phyloP scores from a whole-genome alignment of 2,329 filamentous ascomycete species.

The Chaetoscypha palmicola region DNA sequence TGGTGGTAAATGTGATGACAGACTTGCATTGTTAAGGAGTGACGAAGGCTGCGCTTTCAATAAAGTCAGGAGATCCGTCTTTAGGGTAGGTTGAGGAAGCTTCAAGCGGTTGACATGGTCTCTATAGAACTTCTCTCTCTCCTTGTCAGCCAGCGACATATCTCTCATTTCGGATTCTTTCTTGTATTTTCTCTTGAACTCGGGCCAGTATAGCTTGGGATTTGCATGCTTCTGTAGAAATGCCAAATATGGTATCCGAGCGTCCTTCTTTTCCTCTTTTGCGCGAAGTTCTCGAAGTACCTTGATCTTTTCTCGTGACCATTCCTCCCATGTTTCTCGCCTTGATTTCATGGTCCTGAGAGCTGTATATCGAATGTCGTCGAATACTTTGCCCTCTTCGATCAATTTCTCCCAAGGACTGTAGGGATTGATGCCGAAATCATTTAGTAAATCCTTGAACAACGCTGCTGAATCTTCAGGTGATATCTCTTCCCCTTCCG shows the following conservation, averaged over 20 bases:
- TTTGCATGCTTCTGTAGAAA: constrained; percentile 78
- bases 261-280: constrained; percentile 73
- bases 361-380: constrained; percentile 81
- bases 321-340: constrained; percentile 76
- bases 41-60: constrained; percentile 54
- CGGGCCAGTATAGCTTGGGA: constrained; percentile 92
- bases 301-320: constrained; percentile 72
- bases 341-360: constrained; percentile 74
- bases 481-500: constrained; percentile 62
- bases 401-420: constrained; percentile 86
- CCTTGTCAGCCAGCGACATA: constrained; percentile 61
- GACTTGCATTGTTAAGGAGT: constrained; percentile 53
- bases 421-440: constrained; percentile 77
- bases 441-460: constrained; percentile 81
- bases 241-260: constrained; percentile 71
- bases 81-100: constrained; percentile 57
- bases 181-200: constrained; percentile 87
- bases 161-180: constrained; percentile 78
- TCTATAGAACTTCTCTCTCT: constrained; percentile 72
- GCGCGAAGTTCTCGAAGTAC: constrained; percentile 65
- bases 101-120: constrained; percentile 65
- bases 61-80: constrained; percentile 60
- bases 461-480: constrained; percentile 69
- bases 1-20: constrained; percentile 51
- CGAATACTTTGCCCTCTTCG: constrained; percentile 71